Percentiles rank a stretch among this genome's conserved stretches.
Evolutionary conservation across 805 yeast species (phyloP).

Genomic region (Yarrowia osloensis): DNA sequence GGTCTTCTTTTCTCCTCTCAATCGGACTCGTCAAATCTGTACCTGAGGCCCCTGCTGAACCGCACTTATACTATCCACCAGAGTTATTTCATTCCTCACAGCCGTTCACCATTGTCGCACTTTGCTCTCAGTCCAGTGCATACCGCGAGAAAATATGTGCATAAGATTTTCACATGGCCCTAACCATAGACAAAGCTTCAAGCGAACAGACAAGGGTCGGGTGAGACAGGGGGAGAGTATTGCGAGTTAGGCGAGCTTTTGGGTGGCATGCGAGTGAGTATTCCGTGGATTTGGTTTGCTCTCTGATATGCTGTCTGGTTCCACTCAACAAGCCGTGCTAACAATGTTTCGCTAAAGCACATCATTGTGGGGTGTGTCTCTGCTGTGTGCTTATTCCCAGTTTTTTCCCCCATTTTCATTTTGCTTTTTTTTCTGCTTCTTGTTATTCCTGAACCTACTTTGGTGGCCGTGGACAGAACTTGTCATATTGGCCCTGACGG

Average conservation of each 20-base stretch:
- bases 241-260: not conserved
- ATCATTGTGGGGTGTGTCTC: not conserved
- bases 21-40: not conserved
- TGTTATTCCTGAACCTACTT: not conserved
- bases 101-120: slow-evolving; percentile 7
- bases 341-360: not conserved
- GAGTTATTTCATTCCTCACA: slow-evolving; percentile 16
- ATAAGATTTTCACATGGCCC: slow-evolving; percentile 27
- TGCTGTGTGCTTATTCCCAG: not conserved
- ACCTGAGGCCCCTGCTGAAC: not conserved
- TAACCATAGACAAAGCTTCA: not conserved
- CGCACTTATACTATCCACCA: not conserved
- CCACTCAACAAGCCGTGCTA: not conserved
- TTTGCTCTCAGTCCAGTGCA: slow-evolving; percentile 7
- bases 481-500: not conserved
- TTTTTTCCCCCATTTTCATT: too few species aligned
- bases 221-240: slow-evolving; percentile 21
- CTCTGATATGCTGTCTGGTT: too few species aligned
- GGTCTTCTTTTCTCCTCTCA: not conserved
- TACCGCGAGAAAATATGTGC: slow-evolving; percentile 24
- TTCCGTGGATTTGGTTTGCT: not conserved
- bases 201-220: slow-evolving; percentile 11
- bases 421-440: not conserved
- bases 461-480: not conserved
- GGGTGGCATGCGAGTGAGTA: not conserved